phyloP scores from a whole-genome alignment of 2,329 filamentous ascomycete genomes.

The Sporothrix globosa region DNA sequence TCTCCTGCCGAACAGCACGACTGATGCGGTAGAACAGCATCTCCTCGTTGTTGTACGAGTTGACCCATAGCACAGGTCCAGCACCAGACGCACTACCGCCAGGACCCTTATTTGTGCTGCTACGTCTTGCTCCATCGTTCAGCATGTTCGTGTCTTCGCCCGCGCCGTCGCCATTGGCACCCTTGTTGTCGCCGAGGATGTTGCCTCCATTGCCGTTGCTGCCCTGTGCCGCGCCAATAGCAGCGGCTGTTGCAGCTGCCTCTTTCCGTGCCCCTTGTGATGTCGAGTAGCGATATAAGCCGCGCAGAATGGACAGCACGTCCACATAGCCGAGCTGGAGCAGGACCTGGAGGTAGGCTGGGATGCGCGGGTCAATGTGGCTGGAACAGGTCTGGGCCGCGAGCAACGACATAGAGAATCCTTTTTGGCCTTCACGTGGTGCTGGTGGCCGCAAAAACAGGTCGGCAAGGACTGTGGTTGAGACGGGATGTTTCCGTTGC shows the following conservation, averaged over 20 bases:
- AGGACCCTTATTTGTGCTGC: conserved; percentile 32
- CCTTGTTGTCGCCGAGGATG: background rate
- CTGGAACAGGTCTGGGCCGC: conserved; percentile 45
- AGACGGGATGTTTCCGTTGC: conserved; percentile 56
- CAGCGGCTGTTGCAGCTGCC: conserved; percentile 17
- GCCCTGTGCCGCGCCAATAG: conserved; percentile 5
- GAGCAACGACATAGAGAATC: background rate
- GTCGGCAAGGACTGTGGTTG: conserved; percentile 57
- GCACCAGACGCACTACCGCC: conserved; percentile 33
- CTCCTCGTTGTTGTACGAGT: conserved; percentile 72
- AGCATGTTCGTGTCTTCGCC: background rate
- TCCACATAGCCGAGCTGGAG: conserved; percentile 57
- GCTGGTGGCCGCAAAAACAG: conserved; percentile 60
- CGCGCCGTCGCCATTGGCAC: conserved; percentile 15
- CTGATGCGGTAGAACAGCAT: conserved; percentile 91
- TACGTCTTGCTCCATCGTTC: background rate
- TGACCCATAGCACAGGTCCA: conserved; percentile 52
- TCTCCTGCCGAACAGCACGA: conserved; percentile 72
- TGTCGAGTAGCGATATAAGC: conserved; percentile 61
- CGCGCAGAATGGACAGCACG: conserved; percentile 57
- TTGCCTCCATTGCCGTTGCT: conserved; percentile 16
- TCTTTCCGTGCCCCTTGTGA: conserved; percentile 47
- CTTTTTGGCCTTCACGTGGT: background rate
- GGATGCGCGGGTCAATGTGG: conserved; percentile 62
- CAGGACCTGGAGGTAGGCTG: conserved; percentile 62